Evolutionary conservation across 768 basidiomycete species (phyloP).

Genomic region (Boletus rex-veris): DNA sequence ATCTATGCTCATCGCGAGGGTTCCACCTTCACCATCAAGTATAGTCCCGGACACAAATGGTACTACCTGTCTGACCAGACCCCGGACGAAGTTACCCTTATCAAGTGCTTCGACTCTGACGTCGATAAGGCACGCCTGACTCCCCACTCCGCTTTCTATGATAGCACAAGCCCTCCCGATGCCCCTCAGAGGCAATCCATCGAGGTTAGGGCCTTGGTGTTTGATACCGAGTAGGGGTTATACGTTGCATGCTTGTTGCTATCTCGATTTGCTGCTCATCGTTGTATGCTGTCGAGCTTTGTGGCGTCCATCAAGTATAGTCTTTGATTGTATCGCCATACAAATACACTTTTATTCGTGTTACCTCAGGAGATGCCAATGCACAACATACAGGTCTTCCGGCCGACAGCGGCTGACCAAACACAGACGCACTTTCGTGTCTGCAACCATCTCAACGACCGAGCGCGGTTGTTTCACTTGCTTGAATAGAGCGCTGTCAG

Average conservation of each 20-base stretch:
- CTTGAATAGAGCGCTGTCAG: constrained; percentile 88
- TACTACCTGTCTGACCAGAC: constrained; percentile 38
- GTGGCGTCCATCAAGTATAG: no score
- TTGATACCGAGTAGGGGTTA: constrained; percentile 33
- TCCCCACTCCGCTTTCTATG: constrained; percentile 42
- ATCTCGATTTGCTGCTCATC: neutral
- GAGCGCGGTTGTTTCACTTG: constrained; percentile 36
- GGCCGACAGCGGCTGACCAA: constrained; percentile 86
- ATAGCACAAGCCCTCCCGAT: constrained; percentile 33
- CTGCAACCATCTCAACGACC: constrained; percentile 37
- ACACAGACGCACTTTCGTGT: constrained; percentile 98
- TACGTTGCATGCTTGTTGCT: neutral
- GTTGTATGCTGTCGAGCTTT: no score
- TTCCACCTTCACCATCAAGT: constrained; percentile 33
- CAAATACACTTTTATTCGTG: neutral
- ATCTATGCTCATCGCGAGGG: constrained; percentile 36
- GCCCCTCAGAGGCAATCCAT: constrained; percentile 42
- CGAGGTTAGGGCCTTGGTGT: constrained; percentile 43
- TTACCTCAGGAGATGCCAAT: neutral
- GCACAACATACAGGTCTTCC: neutral
- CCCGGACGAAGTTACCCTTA: constrained; percentile 40
- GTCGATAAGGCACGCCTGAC: constrained; percentile 38
- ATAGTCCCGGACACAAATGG: constrained; percentile 38
- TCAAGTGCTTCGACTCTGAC: constrained; percentile 46
- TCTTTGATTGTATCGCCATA: neutral